Percentiles rank a stretch among this genome's conserved stretches.
Evolutionary conservation across 164 flowering plant genomes (phyloP).

Genomic region (Akebia trifoliata): DNA sequence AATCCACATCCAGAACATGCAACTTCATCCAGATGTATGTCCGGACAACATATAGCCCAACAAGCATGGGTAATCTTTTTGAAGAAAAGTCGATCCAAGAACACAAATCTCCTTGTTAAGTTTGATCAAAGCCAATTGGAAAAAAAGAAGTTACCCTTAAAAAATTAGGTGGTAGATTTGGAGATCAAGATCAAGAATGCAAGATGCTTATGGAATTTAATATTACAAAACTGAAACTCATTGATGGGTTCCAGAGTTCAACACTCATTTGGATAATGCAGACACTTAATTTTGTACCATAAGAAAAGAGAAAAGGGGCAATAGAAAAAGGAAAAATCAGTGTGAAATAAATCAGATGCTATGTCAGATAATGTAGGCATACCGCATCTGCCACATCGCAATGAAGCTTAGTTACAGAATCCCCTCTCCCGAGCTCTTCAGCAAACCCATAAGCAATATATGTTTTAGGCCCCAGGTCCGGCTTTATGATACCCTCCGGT

Average conservation of each 20-base stretch:
- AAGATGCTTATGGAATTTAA: slow-evolving; percentile 1
- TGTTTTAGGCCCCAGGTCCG: slow-evolving; percentile 94
- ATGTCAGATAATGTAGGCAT: slow-evolving; percentile 16
- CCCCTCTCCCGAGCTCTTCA: slow-evolving; percentile 90
- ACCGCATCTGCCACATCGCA: slow-evolving; percentile 93
- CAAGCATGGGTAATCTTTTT: no score
- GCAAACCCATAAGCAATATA: slow-evolving; percentile 76
- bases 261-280: not conserved
- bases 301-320: not conserved
- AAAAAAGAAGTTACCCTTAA: not conserved
- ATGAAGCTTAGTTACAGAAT: slow-evolving; percentile 90
- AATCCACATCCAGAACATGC: no score
- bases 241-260: no score
- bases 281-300: not conserved
- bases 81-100: not conserved
- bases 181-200: not conserved
- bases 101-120: not conserved
- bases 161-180: not conserved
- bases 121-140: not conserved
- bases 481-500: slow-evolving; percentile 53
- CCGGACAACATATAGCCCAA: no score
- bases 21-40: no score
- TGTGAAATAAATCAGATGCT: not conserved
- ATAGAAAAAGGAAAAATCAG: not conserved
- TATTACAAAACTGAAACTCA: no score